Base-by-base conservation (phyloP, 352 stramenopile species). In the Globisporangium carolinianum region DNA sequence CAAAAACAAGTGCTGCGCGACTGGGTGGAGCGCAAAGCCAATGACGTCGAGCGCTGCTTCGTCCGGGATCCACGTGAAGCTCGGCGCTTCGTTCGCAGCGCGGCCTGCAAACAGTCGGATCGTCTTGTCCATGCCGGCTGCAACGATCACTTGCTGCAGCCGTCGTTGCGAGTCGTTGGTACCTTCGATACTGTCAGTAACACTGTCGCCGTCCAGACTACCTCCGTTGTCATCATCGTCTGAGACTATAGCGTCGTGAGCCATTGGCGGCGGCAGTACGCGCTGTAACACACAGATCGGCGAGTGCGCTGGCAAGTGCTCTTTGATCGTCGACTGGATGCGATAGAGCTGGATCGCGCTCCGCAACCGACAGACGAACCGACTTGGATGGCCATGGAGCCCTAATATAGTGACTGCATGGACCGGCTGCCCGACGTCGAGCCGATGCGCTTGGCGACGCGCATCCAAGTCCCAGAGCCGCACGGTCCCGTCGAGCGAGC, bases 61-160 rank as follows among this genome's bases (percentile, higher is more conserved):
- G 43, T 89, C 78, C 0, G 81, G 81, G 50, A 86, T 87, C 76
- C 77, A 91, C 56, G 79, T 86, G 55, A 86, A 87, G 36, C 63
- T 75, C 35, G 81, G 81, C 8, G 71, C 68, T 57, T 85, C 74
- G 47, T 83, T 81, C 6, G 69, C 67, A 3, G 63, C 61, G 1
- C 66, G 73, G 17, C 77, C 75, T 8, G 71, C 55, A 54, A 82
- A 91, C 17, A 91, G 57, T 0, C 75, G 78, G 48, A 91, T 69
- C 15, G 76, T 88, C 60, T 82, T 84, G 66, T 91, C 81, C 51
- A 73, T 80, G 15, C 73, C 82, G 1, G 78, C 80, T 0, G 77
- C 75, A 9, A 88, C 47, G 36, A 91, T 69, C 59, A 77, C 69
- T 36, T 88, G 81, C 24, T 63, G 41, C 57, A 36, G 45, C 55